Evolutionary conservation across 805 yeast species (phyloP), one percentile per base, ranked within the genome.

Genomic region (Isabelozyma rhagii): DNA sequence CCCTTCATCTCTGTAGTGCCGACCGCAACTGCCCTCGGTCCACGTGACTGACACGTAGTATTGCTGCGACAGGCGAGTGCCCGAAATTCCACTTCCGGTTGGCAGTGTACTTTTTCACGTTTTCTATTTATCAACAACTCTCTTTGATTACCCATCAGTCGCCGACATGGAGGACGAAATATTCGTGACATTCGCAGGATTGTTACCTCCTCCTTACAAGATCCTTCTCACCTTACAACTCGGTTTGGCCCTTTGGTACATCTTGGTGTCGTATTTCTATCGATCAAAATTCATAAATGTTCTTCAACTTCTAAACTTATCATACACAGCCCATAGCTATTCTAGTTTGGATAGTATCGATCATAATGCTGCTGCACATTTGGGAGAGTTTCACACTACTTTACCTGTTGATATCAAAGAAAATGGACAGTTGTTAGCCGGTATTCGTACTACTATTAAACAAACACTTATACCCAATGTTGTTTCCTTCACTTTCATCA

Each of bases 231-330:
- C 83, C 14, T 53, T 83, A 3, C 72, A 79, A 50, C 45, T 75
- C 4, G 87, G 85, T 5, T 59, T 77, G 5, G 72, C 79, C 63
- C 60, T 83, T 21, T 85, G 89, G 89, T 72, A 68, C 43, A 47
- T 70, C 42, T 74, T 80, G 46, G 66, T 81, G 39, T 58, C 62
- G 49, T 57, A 74, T 18, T 71, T 79, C 49, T 63, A 63, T 47
- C 56, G 55, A 11, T 63, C 62, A 29, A 56, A 59, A 48, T 64
- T 68, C 21, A 69, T 83, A 46, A 84, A 83, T 59, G 64, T 82
- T 21, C 57, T 70, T 42, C 69, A 61, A 54, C 75, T 76, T 3
- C 66, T 75, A 55, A 77, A 72, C 55, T 66, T 71, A 41, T 69
- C 77, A 11, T 74, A 73, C 48, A 63, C 73, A 1, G 52, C 64